Percentiles rank a stretch among this genome's conserved stretches.
Evolutionary conservation across 805 yeast species (phyloP).

Genomic region (Metschnikowia cerradonensis): DNA sequence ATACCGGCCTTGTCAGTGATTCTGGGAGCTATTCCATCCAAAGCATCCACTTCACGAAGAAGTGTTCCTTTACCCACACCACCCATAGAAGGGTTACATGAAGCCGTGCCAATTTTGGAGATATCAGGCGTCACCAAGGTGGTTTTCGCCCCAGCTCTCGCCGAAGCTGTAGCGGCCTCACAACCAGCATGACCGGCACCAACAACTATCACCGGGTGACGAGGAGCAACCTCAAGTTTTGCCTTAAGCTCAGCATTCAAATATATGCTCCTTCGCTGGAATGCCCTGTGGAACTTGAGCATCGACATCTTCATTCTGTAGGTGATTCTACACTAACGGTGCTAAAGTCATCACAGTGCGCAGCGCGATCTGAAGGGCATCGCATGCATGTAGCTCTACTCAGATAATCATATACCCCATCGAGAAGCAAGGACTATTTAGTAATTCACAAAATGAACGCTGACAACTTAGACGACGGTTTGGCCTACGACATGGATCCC

Average conservation of each 20-base stretch:
- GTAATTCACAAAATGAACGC: slow-evolving; percentile 8
- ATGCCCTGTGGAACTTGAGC: not conserved
- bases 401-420: not conserved
- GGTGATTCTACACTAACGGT: not conserved
- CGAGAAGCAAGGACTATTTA: not conserved
- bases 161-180: slow-evolving; percentile 93
- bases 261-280: slow-evolving; percentile 17
- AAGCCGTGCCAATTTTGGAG: slow-evolving; percentile 82
- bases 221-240: slow-evolving; percentile 26
- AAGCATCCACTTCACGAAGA: slow-evolving; percentile 88
- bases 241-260: slow-evolving; percentile 35
- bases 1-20: slow-evolving; percentile 93
- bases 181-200: slow-evolving; percentile 99
- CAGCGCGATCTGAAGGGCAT: slow-evolving; percentile 1
- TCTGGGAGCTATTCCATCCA: slow-evolving; percentile 85
- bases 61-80: slow-evolving; percentile 98
- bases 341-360: slow-evolving; percentile 1
- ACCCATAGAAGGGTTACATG: slow-evolving; percentile 97
- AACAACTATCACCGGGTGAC: slow-evolving; percentile 72
- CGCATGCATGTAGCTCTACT: not conserved
- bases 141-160: slow-evolving; percentile 73
- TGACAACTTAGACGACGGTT: slow-evolving; percentile 82
- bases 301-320: not conserved
- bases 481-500: slow-evolving; percentile 53
- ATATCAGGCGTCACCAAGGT: slow-evolving; percentile 73